These are phyloP conservation scores for Malassezia yamatoensis DNA, from an alignment of 1,284 basidiomycete species.

Conservation along the genomic window DNA sequence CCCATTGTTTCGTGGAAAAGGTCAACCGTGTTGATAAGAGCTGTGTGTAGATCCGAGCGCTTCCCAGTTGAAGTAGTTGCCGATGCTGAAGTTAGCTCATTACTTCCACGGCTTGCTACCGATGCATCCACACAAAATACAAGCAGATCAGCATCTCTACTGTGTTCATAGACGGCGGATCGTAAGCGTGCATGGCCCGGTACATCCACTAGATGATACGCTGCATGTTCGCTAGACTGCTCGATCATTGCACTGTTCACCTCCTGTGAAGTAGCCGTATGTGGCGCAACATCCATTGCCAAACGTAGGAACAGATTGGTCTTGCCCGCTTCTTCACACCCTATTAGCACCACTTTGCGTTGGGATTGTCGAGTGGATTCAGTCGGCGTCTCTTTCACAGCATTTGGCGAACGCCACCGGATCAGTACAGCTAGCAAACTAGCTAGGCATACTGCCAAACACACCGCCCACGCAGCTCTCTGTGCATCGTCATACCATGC, in stretches of 20 bases:
- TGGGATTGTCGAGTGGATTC: not conserved
- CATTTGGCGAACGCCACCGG: not conserved
- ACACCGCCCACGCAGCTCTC: not conserved
- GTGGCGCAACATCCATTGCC: slow-evolving; percentile 28
- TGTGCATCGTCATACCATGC: no score
- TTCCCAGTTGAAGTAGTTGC: slow-evolving; percentile 12
- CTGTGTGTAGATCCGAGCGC: slow-evolving; percentile 15
- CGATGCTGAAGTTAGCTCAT: slow-evolving; percentile 2
- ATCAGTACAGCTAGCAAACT: not conserved
- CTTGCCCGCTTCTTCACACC: slow-evolving; percentile 33
- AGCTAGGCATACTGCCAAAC: not conserved
- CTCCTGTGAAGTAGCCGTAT: slow-evolving; percentile 30
- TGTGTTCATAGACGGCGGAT: slow-evolving; percentile 23
- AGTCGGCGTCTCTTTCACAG: not conserved
- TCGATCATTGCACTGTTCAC: slow-evolving; percentile 18
- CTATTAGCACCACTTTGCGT: slow-evolving; percentile 26
- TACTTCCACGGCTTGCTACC: slow-evolving; percentile 27
- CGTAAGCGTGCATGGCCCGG: slow-evolving; percentile 39
- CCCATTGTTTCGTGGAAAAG: slow-evolving; percentile 31
- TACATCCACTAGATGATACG: slow-evolving; percentile 30
- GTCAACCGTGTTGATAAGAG: slow-evolving; percentile 14
- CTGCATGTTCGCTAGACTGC: slow-evolving; percentile 2
- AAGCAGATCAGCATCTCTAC: slow-evolving; percentile 29
- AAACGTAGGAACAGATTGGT: slow-evolving; percentile 31
- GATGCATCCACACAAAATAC: slow-evolving; percentile 43